Evolutionary conservation across 2,329 filamentous ascomycete species (phyloP).

Genomic region (Talaromyces sp.): DNA sequence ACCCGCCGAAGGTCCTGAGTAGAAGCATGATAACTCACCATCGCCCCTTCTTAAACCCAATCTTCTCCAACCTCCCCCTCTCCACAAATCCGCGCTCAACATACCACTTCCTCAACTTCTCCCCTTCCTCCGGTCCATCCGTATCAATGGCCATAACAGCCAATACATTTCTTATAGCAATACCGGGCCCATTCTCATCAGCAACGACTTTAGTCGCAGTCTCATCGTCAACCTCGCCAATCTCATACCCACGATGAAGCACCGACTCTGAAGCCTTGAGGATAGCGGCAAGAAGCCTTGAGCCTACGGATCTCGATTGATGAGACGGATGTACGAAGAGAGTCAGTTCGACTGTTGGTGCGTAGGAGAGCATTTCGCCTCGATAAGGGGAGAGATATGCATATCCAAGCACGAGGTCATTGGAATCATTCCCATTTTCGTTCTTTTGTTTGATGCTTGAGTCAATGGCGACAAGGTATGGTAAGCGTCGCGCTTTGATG

Average conservation of each 20-base stretch:
- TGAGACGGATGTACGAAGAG: constrained; percentile 39
- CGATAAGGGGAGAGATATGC: constrained; percentile 37
- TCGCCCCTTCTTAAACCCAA: constrained; percentile 38
- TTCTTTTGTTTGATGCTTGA: constrained; percentile 11
- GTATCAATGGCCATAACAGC: constrained; percentile 41
- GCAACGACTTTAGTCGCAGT: constrained; percentile 8
- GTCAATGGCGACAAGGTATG: constrained; percentile 38
- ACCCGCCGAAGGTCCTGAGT: background rate
- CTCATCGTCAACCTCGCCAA: constrained; percentile 18
- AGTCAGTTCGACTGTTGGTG: constrained; percentile 40
- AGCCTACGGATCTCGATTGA: constrained; percentile 31
- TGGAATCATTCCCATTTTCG: background rate
- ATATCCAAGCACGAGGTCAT: constrained; percentile 32
- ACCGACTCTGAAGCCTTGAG: constrained; percentile 30
- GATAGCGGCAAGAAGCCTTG: constrained; percentile 23
- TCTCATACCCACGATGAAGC: constrained; percentile 23
- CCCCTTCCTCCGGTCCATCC: constrained; percentile 27
- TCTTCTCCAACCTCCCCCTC: constrained; percentile 36
- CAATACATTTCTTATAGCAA: constrained; percentile 32
- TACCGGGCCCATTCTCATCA: background rate
- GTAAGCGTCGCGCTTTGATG: constrained; percentile 26
- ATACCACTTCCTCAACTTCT: constrained; percentile 39
- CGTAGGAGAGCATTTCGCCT: constrained; percentile 36
- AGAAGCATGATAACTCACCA: constrained; percentile 28
- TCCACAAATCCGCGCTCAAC: constrained; percentile 39